phyloP scores from a whole-genome alignment of 768 basidiomycete species.

The Serendipita sp. region DNA sequence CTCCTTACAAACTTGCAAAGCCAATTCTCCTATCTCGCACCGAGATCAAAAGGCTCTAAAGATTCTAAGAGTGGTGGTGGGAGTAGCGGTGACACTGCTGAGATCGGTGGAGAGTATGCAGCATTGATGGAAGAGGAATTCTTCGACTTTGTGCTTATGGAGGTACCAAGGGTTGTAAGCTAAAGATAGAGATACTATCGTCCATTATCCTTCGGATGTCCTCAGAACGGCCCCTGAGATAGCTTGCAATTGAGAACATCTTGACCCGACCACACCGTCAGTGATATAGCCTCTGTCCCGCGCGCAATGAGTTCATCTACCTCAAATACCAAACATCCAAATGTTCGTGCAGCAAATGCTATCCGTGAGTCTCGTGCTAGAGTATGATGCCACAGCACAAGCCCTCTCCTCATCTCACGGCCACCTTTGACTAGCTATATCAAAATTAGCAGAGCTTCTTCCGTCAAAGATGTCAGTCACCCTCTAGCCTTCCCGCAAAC shows the following conservation, averaged over 20 bases:
- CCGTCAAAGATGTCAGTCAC: neutral
- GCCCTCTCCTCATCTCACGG: neutral
- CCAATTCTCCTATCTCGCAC: conserved; percentile 68
- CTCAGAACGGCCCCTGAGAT: too few relatives aligned
- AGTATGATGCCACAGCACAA: neutral
- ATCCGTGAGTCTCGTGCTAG: neutral
- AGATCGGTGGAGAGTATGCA: conserved; percentile 83
- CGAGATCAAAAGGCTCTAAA: conserved; percentile 38
- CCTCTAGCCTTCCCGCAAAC: neutral
- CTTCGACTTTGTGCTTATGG: conserved; percentile 87
- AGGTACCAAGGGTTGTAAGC: conserved; percentile 77
- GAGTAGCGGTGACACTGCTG: conserved; percentile 31
- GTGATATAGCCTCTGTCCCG: too few relatives aligned
- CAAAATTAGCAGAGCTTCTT: neutral
- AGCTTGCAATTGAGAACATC: too few relatives aligned
- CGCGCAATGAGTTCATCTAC: too few relatives aligned
- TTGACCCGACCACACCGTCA: too few relatives aligned
- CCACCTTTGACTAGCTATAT: neutral
- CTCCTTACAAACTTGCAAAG: conserved; percentile 52
- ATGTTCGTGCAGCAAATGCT: neutral
- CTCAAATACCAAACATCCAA: neutral
- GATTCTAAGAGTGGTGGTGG: conserved; percentile 27
- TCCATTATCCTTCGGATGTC: too few relatives aligned
- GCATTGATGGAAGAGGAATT: conserved; percentile 88
- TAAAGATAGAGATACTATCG: conserved; percentile 16